Conservation (phyloP, 345 rosid species). For the Linum tenue region DNA sequence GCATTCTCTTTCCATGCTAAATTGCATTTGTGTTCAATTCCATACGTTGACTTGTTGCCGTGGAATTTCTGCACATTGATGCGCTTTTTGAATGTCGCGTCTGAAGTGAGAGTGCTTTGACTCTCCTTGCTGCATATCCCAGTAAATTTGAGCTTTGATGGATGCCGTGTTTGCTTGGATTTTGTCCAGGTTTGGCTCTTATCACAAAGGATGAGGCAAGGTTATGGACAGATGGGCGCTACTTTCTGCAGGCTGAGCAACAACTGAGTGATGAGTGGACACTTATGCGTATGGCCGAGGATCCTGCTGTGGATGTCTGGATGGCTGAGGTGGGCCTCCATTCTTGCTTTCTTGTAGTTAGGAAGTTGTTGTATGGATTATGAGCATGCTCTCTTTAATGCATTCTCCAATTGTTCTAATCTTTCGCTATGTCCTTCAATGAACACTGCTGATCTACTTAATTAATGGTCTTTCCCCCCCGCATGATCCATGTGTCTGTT, state of each 20-base stretch:
- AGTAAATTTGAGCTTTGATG: neutral
- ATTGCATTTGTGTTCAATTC: slow-evolving; percentile 10
- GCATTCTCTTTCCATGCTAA: neutral
- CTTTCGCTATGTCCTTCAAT: too few species aligned
- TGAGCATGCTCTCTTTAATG: neutral
- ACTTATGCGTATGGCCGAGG: slow-evolving; percentile 93
- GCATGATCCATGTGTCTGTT: neutral
- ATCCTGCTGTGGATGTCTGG: slow-evolving; percentile 72
- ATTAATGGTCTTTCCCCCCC: too few species aligned
- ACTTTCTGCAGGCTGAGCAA: slow-evolving; percentile 78
- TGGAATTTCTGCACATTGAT: neutral
- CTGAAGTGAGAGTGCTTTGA: neutral
- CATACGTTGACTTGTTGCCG: neutral
- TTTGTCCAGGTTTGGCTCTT: slow-evolving; percentile 64
- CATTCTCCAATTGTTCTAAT: neutral
- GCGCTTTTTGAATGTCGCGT: neutral
- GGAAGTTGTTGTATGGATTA: neutral
- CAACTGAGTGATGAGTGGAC: slow-evolving; percentile 76
- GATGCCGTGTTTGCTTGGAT: neutral
- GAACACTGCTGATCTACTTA: too few species aligned
- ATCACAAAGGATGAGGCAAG: slow-evolving; percentile 64
- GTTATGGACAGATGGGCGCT: slow-evolving; percentile 91
- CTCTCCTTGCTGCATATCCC: neutral
- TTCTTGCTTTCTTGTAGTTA: neutral
- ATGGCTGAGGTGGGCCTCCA: slow-evolving; percentile 56